These are phyloP conservation scores for Rutstroemia sp. DNA, from an alignment of 2,329 filamentous ascomycete genomes.

Conservation along the genomic window DNA sequence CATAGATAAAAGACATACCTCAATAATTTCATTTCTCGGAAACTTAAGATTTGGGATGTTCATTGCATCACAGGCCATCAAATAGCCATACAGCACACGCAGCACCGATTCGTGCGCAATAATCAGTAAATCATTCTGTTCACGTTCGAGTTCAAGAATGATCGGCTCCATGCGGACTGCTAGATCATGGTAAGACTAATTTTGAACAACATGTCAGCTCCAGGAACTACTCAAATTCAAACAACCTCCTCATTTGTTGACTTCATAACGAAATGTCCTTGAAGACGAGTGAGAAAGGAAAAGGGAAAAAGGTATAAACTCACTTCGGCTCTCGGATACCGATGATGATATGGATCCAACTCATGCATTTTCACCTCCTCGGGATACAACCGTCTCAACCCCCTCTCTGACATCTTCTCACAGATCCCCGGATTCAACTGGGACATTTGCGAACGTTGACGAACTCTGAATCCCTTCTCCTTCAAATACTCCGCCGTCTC, in stretches of 20 bases:
- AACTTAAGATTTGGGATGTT: slow-evolving; percentile 92
- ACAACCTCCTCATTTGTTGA: too few relatives aligned
- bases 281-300: not conserved
- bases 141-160: slow-evolving; percentile 91
- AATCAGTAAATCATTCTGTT: slow-evolving; percentile 95
- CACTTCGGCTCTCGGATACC: slow-evolving; percentile 91
- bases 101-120: slow-evolving; percentile 98
- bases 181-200: slow-evolving; percentile 90
- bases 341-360: slow-evolving; percentile 90
- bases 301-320: slow-evolving; percentile 14
- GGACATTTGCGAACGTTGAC: slow-evolving; percentile 92
- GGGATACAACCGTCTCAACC: slow-evolving; percentile 74
- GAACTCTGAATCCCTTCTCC: slow-evolving; percentile 72
- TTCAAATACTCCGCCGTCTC: slow-evolving; percentile 83
- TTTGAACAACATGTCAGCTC: slow-evolving; percentile 5
- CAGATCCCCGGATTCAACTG: slow-evolving; percentile 95
- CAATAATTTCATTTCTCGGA: slow-evolving; percentile 93
- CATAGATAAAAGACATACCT: slow-evolving; percentile 41
- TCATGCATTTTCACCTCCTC: slow-evolving; percentile 92
- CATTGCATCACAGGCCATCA: slow-evolving; percentile 96
- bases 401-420: slow-evolving; percentile 81
- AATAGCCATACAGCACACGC: slow-evolving; percentile 89
- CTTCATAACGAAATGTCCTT: too few relatives aligned
- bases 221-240: not conserved
- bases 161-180: slow-evolving; percentile 97